A percentile compares a stretch with the other conserved stretches of the same genome.
Evolutionary conservation across 2,329 filamentous ascomycete genomes (phyloP).

Genomic region (Clarireedia homoeocarpa): DNA sequence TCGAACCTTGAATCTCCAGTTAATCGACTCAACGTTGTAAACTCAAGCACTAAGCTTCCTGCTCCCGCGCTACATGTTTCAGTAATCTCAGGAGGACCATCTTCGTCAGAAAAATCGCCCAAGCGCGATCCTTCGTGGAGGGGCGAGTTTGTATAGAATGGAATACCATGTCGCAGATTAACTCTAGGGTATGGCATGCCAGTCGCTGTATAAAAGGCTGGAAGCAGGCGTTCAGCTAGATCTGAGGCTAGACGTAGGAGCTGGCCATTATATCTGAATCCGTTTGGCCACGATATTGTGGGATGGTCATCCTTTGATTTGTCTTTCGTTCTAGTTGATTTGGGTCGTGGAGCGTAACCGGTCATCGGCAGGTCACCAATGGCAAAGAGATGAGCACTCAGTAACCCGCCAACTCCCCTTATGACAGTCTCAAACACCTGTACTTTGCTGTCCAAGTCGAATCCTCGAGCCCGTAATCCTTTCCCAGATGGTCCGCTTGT

Average conservation of each 20-base stretch:
- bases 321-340: constrained; percentile 2
- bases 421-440: constrained; percentile 99
- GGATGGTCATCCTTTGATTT: constrained; percentile 32
- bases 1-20: constrained; percentile 87
- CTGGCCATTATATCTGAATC: constrained; percentile 81
- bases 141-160: constrained; percentile 84
- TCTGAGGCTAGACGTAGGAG: constrained; percentile 83
- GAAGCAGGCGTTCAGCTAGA: constrained; percentile 73
- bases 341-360: constrained; percentile 55
- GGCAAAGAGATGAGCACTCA: constrained; percentile 92
- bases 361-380: constrained; percentile 81
- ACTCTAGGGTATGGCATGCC: constrained; percentile 93
- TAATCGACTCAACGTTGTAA: constrained; percentile 80
- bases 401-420: constrained; percentile 77
- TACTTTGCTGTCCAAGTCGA: constrained; percentile 95
- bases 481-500: constrained; percentile 57
- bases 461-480: constrained; percentile 69
- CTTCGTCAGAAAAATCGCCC: constrained; percentile 31
- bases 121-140: constrained; percentile 51
- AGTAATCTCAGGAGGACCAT: constrained; percentile 58
- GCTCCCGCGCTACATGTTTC: constrained; percentile 96
- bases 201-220: constrained; percentile 85
- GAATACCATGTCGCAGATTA: constrained; percentile 83
- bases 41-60: constrained; percentile 91
- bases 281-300: constrained; percentile 65